A percentile compares a stretch with the other conserved stretches of the same genome.
phyloP scores from a whole-genome alignment of 2,329 filamentous ascomycete genomes.

The Didymella glomerata region DNA sequence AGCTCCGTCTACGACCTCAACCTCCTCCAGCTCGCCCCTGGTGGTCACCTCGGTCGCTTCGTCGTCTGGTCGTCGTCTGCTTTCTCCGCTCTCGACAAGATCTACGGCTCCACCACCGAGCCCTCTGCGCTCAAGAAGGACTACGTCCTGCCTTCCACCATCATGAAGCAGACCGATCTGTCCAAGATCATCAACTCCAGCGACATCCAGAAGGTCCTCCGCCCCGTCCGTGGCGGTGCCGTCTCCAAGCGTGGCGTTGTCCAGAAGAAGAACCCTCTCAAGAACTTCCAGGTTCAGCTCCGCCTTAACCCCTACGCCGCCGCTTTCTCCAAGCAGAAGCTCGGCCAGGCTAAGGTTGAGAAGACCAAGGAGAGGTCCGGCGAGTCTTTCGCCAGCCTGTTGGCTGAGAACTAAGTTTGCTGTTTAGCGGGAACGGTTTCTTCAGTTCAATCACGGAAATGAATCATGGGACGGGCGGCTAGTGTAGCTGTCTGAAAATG shows the following conservation, averaged over 20 bases:
- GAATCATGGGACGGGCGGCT: slow-evolving; percentile 37
- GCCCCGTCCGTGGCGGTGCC: slow-evolving; percentile 87
- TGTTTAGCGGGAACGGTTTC: slow-evolving; percentile 35
- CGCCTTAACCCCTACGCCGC: slow-evolving; percentile 98
- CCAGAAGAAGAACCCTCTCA: slow-evolving; percentile 99
- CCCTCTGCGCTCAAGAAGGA: slow-evolving; percentile 97
- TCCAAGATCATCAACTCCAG: slow-evolving; percentile 98
- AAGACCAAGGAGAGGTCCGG: slow-evolving; percentile 65
- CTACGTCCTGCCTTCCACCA: slow-evolving; percentile 93
- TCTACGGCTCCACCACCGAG: slow-evolving; percentile 93
- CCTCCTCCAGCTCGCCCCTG: slow-evolving; percentile 98
- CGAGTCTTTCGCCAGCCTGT: slow-evolving; percentile 60
- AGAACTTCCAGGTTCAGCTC: slow-evolving; percentile 98
- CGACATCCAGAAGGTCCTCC: slow-evolving; percentile 96
- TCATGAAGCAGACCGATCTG: slow-evolving; percentile 94
- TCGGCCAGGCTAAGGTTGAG: slow-evolving; percentile 74
- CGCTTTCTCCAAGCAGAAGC: slow-evolving; percentile 85
- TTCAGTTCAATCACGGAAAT: slow-evolving; percentile 32
- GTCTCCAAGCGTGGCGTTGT: slow-evolving; percentile 88
- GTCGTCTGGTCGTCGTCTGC: slow-evolving; percentile 98
- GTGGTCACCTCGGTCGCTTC: slow-evolving; percentile 98
- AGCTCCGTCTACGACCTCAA: slow-evolving; percentile 92
- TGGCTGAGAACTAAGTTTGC: slow-evolving; percentile 59
- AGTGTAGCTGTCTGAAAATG: slow-evolving; percentile 43
- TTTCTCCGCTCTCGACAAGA: slow-evolving; percentile 93